Conservation (phyloP, 176 grass and related monocot species). For the Saccharum officinarum region DNA sequence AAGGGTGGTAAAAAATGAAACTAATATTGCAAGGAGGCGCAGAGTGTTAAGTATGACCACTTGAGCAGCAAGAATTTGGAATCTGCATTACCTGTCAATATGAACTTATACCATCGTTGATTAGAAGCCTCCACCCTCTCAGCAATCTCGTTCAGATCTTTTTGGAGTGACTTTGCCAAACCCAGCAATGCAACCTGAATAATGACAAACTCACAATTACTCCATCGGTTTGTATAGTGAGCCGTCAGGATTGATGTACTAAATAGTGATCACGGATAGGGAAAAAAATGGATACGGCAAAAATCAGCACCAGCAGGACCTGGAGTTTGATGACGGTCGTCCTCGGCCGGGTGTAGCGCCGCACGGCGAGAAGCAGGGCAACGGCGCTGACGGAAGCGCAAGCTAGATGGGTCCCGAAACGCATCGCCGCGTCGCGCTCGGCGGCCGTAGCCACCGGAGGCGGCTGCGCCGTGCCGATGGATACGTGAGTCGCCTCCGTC, state of each 20-base stretch:
- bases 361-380: not conserved
- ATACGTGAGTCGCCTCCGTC: not conserved
- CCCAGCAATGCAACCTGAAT: conserved; percentile 34
- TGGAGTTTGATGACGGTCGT: conserved; percentile 37
- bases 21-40: not conserved
- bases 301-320: not conserved
- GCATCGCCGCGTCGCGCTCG: not conserved
- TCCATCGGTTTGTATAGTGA: not conserved
- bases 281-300: not conserved
- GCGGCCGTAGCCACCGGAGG: not conserved
- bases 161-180: conserved; percentile 26
- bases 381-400: not conserved
- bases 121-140: conserved; percentile 30
- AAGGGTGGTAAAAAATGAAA: not conserved
- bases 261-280: not conserved
- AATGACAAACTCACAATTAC: not conserved
- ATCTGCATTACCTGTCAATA: conserved; percentile 23
- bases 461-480: conserved; percentile 16
- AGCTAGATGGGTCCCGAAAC: not conserved
- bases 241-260: not conserved
- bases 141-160: conserved; percentile 38
- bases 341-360: not conserved
- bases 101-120: conserved; percentile 42
- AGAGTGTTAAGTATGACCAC: not conserved
- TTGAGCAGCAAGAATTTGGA: not conserved